These are phyloP conservation scores for Asterella californica DNA, from an alignment of 225 moss, liverwort and hornwort genomes.

Conservation along the genomic window DNA sequence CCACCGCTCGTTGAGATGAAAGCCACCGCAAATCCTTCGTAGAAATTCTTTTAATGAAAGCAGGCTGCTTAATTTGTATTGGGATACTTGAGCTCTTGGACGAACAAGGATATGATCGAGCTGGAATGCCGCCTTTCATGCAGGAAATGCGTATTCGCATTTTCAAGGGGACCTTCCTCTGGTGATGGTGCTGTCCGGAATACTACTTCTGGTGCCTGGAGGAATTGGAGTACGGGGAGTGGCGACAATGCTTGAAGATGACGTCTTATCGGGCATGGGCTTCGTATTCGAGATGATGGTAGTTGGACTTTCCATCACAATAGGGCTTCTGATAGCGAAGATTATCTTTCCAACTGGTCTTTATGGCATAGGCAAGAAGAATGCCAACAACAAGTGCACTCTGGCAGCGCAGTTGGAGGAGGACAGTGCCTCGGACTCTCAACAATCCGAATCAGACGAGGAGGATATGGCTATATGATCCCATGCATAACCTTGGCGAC, in stretches of 20 bases:
- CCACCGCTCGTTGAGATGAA: not conserved
- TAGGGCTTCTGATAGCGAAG: slow-evolving; percentile 75
- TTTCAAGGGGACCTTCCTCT: slow-evolving; percentile 66
- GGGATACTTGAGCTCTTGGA: not conserved
- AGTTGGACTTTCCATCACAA: slow-evolving; percentile 76
- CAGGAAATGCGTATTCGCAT: slow-evolving; percentile 63
- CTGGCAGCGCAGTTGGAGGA: slow-evolving; percentile 43
- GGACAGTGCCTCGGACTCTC: slow-evolving; percentile 26
- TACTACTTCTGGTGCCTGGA: slow-evolving; percentile 76
- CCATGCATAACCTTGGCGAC: too few species aligned
- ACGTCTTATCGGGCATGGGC: slow-evolving; percentile 65
- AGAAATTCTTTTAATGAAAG: too few species aligned
- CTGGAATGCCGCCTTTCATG: not conserved
- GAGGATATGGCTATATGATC: slow-evolving; percentile 51
- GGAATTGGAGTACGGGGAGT: slow-evolving; percentile 84
- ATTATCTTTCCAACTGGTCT: slow-evolving; percentile 53
- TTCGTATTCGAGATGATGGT: slow-evolving; percentile 88
- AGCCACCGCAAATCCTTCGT: not conserved
- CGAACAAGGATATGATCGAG: not conserved
- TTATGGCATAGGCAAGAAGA: slow-evolving; percentile 33
- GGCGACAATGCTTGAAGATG: slow-evolving; percentile 65
- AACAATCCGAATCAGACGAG: slow-evolving; percentile 20
- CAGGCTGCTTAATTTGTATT: too few species aligned
- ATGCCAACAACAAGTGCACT: slow-evolving; percentile 37
- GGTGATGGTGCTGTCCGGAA: slow-evolving; percentile 77